A percentile compares a stretch with the other conserved stretches of the same genome.
Evolutionary conservation across 768 basidiomycete species (phyloP).

Genomic region (Boletus vinaceobasis): DNA sequence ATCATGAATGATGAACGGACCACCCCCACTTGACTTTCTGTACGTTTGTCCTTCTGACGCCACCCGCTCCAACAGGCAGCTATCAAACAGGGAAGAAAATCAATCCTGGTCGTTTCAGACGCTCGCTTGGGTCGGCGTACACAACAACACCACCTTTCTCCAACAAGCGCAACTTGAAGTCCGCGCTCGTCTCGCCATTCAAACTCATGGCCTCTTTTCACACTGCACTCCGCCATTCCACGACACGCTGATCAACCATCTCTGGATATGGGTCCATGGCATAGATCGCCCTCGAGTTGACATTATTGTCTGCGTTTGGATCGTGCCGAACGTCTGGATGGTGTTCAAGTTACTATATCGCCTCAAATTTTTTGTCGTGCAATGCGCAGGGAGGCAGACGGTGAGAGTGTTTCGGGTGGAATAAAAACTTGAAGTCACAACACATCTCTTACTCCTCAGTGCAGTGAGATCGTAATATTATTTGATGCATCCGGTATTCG

Average conservation of each 20-base stretch:
- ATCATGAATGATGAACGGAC: slow-evolving; percentile 8
- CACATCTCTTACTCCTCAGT: no score
- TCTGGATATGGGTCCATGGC: slow-evolving; percentile 91
- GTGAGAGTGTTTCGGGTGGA: slow-evolving; percentile 94
- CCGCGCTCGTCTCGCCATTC: slow-evolving; percentile 92
- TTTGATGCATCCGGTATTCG: background rate
- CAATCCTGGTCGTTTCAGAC: background rate
- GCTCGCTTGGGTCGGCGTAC: slow-evolving; percentile 85
- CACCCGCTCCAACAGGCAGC: slow-evolving; percentile 67
- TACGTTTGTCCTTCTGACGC: slow-evolving; percentile 95
- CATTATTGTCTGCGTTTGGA: slow-evolving; percentile 95
- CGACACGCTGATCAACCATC: slow-evolving; percentile 89
- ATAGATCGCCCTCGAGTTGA: slow-evolving; percentile 83
- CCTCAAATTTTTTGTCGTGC: slow-evolving; percentile 91
- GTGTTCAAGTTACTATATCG: slow-evolving; percentile 66
- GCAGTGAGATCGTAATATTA: no score
- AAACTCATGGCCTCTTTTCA: slow-evolving; percentile 89
- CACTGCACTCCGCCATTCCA: slow-evolving; percentile 87
- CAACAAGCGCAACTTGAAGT: slow-evolving; percentile 80
- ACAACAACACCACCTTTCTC: slow-evolving; percentile 94
- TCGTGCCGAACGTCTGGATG: slow-evolving; percentile 93
- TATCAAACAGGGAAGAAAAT: background rate
- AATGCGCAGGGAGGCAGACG: slow-evolving; percentile 82
- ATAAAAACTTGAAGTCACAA: slow-evolving; percentile 82
- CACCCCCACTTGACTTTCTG: slow-evolving; percentile 43